Base-by-base conservation (phyloP, 805 yeast species). In the Candida vaughaniae region DNA sequence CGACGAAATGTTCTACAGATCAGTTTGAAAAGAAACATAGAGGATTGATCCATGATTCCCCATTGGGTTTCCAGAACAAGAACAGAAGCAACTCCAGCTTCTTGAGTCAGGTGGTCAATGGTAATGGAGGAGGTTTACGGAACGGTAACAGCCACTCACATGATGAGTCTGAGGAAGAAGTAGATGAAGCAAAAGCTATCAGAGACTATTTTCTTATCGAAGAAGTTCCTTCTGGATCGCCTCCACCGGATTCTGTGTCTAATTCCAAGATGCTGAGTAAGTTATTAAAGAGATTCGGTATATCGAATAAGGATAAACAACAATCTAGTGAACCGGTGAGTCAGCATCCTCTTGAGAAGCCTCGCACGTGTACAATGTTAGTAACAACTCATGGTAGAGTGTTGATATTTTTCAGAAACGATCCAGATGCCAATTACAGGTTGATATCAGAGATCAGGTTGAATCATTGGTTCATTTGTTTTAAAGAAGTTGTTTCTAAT, bases 301-400 rank as follows among this genome's bases (percentile, higher is more conserved):
- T 47, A 11, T 34, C 43, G 6, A 33, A 39, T 9, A 43, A 41
- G 22, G 46, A 42, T 2, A 45, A 45, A 23, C 3, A 25, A 6
- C 16, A 31, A 8, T 6, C 28, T n/a, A 11, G 25, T 14, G 47
- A 46, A 14, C 31, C 45, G 12, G 18, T 33, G 3, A 35, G 45
- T 16, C 46, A 43, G 23, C 52, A 55, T 36, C 55, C 59, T 9
- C 35, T 62, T 25, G 75, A 69, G 5, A 69, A 62, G 30, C 63
- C 64, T 35, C 56, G 66, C 38, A 64, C 68, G 7, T 71, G 85
- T 44, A 71, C 81, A 1, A 48, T 82, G 41, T 46, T 83, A 10
- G 62, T 82, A 0, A 84, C 90, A 2, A 67, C 78, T 1, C 71
- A 71, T 51, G 91, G 89, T 1, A 64, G 90, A 32, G 78, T 75